Evolutionary conservation across 345 rosid species (phyloP).

Genomic region (Aegle marmelos): DNA sequence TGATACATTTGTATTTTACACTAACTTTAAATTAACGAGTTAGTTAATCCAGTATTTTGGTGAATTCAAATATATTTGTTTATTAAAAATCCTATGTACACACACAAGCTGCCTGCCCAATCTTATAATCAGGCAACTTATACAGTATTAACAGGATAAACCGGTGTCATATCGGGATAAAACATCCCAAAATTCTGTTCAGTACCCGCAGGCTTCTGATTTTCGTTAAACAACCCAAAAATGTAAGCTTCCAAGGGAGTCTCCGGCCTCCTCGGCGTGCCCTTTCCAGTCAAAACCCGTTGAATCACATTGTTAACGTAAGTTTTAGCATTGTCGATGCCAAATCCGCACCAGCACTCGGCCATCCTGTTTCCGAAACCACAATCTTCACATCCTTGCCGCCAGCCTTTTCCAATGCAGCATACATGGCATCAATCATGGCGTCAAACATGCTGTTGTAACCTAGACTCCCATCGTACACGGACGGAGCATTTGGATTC

Average conservation of each 20-base stretch:
- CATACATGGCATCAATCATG: constrained; percentile 12
- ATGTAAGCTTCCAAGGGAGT: neutral
- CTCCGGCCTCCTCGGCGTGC: neutral
- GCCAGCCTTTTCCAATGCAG: constrained; percentile 15
- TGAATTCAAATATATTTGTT: no score
- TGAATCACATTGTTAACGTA: neutral
- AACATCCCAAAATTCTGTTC: constrained; percentile 10
- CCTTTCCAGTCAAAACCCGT: neutral
- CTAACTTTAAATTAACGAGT: no score
- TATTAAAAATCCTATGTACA: no score
- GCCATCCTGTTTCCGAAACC: constrained; percentile 26
- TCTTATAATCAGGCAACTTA: neutral
- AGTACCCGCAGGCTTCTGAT: neutral
- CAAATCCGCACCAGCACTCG: constrained; percentile 14
- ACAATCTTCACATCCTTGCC: neutral
- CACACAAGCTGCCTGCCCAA: no score
- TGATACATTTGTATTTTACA: no score
- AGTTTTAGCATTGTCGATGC: neutral
- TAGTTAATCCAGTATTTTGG: no score
- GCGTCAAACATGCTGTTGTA: constrained; percentile 22
- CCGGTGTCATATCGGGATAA: neutral
- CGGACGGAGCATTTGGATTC: neutral
- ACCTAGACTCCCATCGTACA: neutral
- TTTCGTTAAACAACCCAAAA: constrained; percentile 4
- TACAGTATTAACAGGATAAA: neutral